These are phyloP conservation scores for Neofusicoccum ribis DNA, from an alignment of 2,329 filamentous ascomycete species.

Conservation along the genomic window DNA sequence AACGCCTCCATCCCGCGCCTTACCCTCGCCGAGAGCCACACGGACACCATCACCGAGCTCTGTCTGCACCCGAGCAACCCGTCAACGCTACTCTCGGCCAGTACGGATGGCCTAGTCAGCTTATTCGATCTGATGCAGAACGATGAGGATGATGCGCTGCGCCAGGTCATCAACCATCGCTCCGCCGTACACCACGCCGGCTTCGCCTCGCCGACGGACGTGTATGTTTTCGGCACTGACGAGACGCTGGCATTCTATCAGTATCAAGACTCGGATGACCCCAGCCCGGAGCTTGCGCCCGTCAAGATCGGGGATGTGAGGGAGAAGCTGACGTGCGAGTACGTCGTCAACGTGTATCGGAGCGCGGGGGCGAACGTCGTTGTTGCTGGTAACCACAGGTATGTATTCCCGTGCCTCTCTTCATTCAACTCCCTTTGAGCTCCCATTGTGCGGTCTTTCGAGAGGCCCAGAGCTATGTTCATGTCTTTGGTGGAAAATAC, in stretches of 20 bases:
- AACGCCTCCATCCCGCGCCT: conserved; percentile 33
- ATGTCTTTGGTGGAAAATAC: neutral
- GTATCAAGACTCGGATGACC: conserved; percentile 60
- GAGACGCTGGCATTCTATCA: conserved; percentile 75
- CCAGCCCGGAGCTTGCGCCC: conserved; percentile 42
- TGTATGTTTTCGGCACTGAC: conserved; percentile 75
- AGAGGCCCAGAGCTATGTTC: too few relatives aligned
- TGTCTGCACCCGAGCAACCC: conserved; percentile 62
- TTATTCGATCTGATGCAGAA: conserved; percentile 65
- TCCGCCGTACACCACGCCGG: conserved; percentile 73
- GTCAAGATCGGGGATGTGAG: conserved; percentile 67
- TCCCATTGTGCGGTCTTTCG: too few relatives aligned
- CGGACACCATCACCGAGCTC: conserved; percentile 61
- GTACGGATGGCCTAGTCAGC: conserved; percentile 77
- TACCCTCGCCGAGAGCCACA: conserved; percentile 49
- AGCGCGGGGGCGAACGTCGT: conserved; percentile 61
- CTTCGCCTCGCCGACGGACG: conserved; percentile 57
- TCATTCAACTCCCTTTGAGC: too few relatives aligned
- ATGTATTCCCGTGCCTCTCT: conserved; percentile 32
- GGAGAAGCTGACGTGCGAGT: conserved; percentile 66
- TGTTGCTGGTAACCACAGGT: conserved; percentile 69
- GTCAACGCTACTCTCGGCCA: conserved; percentile 69
- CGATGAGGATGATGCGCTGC: conserved; percentile 74
- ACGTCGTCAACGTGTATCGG: conserved; percentile 68
- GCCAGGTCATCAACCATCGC: conserved; percentile 76